Evolutionary conservation across 2,329 filamentous ascomycete species (phyloP).

Genomic region (Cadophora gregata): DNA sequence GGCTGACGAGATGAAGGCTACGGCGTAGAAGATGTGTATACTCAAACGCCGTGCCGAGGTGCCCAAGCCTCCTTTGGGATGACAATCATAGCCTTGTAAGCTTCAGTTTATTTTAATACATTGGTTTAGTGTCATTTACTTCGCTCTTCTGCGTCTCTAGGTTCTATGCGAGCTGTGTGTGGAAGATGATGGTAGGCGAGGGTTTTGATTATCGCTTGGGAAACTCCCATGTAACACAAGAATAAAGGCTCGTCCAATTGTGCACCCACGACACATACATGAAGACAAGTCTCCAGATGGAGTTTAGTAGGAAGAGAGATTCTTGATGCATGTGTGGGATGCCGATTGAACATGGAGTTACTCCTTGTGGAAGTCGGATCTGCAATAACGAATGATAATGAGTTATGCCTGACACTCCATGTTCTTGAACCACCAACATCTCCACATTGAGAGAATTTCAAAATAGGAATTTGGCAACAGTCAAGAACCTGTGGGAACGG

Average conservation of each 20-base stretch:
- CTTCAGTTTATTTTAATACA: neutral
- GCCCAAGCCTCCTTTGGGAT: slow-evolving; percentile 15
- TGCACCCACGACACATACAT: neutral
- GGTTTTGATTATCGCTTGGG: neutral
- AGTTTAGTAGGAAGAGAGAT: neutral
- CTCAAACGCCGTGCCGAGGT: neutral
- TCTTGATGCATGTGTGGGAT: neutral
- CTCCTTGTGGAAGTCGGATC: neutral
- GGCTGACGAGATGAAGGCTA: neutral
- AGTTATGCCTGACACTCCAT: neutral
- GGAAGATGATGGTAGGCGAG: neutral
- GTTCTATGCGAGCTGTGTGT: neutral
- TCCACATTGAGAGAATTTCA: neutral
- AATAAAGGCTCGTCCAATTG: neutral
- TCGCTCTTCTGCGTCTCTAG: neutral
- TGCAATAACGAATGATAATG: neutral
- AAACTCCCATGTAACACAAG: neutral
- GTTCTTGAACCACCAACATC: neutral
- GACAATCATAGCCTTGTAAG: slow-evolving; percentile 6
- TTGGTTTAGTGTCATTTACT: neutral
- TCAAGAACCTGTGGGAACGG: neutral
- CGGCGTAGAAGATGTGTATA: slow-evolving; percentile 6
- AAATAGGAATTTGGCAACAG: neutral
- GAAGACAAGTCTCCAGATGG: neutral
- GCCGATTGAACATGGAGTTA: neutral